Evolutionary conservation across 495 filamentous ascomycete species (phyloP).

Genomic region (Oidiodendron maius): DNA sequence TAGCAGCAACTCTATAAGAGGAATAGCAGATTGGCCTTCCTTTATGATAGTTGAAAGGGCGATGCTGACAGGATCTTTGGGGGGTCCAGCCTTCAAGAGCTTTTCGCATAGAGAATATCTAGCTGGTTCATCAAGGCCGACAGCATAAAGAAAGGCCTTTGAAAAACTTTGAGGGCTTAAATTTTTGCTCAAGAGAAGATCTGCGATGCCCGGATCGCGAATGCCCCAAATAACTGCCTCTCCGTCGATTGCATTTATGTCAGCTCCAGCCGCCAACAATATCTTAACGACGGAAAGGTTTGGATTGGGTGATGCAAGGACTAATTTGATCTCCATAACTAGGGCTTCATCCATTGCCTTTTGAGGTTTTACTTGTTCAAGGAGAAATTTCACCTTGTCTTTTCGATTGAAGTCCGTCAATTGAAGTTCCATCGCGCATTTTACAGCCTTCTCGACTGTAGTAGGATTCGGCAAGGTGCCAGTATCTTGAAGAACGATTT

Average conservation of each 20-base stretch:
- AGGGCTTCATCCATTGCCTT: background rate
- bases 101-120: slow-evolving; percentile 1
- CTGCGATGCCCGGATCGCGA: background rate
- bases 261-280: background rate
- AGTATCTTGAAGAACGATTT: background rate
- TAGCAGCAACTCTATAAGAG: background rate
- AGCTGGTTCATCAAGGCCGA: background rate
- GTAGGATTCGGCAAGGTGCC: background rate
- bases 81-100: background rate
- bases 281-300: background rate
- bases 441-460: background rate
- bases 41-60: background rate
- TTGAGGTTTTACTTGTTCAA: background rate
- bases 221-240: background rate
- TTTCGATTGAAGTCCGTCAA: background rate
- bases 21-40: background rate
- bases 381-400: background rate
- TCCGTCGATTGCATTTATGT: background rate
- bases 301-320: background rate
- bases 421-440: background rate
- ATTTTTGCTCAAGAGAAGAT: background rate
- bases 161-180: background rate
- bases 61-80: background rate
- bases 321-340: background rate
- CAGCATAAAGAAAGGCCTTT: background rate